Percentiles rank a stretch among this genome's conserved stretches.
phyloP scores from a whole-genome alignment of 768 basidiomycete genomes.

The Kockovaella imperatae region DNA sequence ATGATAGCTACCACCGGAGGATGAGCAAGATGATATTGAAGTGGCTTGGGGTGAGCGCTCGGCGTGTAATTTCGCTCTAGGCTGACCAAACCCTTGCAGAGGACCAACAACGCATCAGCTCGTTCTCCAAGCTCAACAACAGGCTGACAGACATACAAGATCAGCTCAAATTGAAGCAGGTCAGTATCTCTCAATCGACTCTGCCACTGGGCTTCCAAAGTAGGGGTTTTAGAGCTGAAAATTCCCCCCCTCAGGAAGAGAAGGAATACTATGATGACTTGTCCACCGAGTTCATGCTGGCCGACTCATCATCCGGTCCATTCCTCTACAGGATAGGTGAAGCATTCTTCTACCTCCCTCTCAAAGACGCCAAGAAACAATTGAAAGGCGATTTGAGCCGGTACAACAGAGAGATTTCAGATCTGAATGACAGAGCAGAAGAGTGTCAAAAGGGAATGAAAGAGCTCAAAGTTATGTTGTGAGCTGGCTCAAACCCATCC shows the following conservation, averaged over 20 bases:
- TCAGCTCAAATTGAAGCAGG: slow-evolving; percentile 65
- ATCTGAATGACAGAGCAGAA: slow-evolving; percentile 27
- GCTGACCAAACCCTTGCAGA: slow-evolving; percentile 40
- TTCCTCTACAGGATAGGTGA: slow-evolving; percentile 89
- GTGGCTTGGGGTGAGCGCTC: slow-evolving; percentile 41
- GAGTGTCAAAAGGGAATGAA: slow-evolving; percentile 45
- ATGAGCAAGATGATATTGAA: slow-evolving; percentile 44
- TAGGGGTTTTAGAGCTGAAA: background rate
- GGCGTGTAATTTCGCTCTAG: background rate
- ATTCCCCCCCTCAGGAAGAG: slow-evolving; percentile 59
- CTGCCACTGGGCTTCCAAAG: background rate
- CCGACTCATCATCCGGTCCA: slow-evolving; percentile 65
- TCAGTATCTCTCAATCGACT: slow-evolving; percentile 41
- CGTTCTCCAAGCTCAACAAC: slow-evolving; percentile 83
- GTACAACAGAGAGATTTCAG: slow-evolving; percentile 33
- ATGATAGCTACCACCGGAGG: slow-evolving; percentile 37
- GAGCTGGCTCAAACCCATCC: slow-evolving; percentile 5
- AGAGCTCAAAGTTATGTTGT: slow-evolving; percentile 44
- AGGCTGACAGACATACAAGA: slow-evolving; percentile 65
- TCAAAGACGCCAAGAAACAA: slow-evolving; percentile 52
- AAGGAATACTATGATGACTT: slow-evolving; percentile 91
- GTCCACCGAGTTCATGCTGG: slow-evolving; percentile 74
- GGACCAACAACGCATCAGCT: slow-evolving; percentile 84
- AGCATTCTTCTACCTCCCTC: slow-evolving; percentile 71
- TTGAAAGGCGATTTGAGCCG: slow-evolving; percentile 31